Conservation (phyloP, 345 rosid genomes). For the Pistacia vera region DNA sequence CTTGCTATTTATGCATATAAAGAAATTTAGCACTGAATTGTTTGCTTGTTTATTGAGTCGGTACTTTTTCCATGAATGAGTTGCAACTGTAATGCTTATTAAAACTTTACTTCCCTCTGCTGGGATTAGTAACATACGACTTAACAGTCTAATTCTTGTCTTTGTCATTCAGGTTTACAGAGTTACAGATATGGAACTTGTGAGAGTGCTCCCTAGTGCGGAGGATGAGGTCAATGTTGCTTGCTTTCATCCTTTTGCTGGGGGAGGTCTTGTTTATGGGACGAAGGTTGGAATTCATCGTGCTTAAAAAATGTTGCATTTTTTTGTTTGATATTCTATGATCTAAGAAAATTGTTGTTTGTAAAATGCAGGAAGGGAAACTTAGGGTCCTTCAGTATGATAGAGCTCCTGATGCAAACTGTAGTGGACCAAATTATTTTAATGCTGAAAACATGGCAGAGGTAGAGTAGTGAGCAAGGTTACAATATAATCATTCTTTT, state of each 20-base stretch:
- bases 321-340: background rate
- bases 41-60: background rate
- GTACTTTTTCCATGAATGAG: background rate
- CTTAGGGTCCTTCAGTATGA: conserved; percentile 76
- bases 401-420: conserved; percentile 46
- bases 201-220: conserved; percentile 88
- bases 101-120: background rate
- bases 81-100: background rate
- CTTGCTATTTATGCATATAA: background rate
- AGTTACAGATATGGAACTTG: conserved; percentile 93
- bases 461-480: conserved; percentile 50
- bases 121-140: background rate
- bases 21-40: background rate
- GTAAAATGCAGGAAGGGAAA: conserved; percentile 78
- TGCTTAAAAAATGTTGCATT: conserved; percentile 12
- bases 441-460: conserved; percentile 56
- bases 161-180: conserved; percentile 64
- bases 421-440: conserved; percentile 45
- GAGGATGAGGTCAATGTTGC: conserved; percentile 99
- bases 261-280: conserved; percentile 87
- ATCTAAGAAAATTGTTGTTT: conserved; percentile 7
- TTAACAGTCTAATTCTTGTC: background rate
- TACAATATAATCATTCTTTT: conserved; percentile 4
- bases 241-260: conserved; percentile 91
- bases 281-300: conserved; percentile 63